Percentiles rank a stretch among this genome's conserved stretches.
These are phyloP conservation scores for Amorphotheca resinae DNA, from an alignment of 495 filamentous ascomycete species.

Conservation along the genomic window DNA sequence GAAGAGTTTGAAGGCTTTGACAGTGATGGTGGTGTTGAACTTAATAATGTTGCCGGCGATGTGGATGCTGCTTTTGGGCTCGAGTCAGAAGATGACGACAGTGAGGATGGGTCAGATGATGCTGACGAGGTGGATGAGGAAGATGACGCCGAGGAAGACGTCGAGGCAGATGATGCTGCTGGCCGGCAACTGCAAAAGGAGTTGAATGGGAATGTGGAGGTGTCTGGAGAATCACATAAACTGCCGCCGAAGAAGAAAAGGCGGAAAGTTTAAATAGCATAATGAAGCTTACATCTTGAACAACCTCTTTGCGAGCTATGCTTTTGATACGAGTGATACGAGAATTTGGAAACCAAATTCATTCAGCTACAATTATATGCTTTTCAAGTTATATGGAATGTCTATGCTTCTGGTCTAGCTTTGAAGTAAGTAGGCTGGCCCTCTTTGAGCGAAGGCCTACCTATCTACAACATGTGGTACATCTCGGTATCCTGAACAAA, in stretches of 20 bases:
- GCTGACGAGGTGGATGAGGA: constrained; percentile 18
- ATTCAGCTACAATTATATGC: too few species aligned
- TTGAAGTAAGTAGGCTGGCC: too few species aligned
- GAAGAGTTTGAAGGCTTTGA: constrained; percentile 43
- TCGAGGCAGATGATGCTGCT: constrained; percentile 11
- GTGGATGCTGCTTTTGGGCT: constrained; percentile 34
- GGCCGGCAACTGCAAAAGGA: constrained; percentile 17
- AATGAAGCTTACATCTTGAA: too few species aligned
- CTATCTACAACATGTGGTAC: too few species aligned
- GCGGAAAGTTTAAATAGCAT: constrained; percentile 15
- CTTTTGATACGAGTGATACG: neutral
- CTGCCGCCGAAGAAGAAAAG: constrained; percentile 18
- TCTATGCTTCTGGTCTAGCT: too few species aligned
- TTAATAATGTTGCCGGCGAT: constrained; percentile 25
- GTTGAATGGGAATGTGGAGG: constrained; percentile 7
- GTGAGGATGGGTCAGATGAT: constrained; percentile 27
- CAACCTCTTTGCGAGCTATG: neutral
- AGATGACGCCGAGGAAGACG: constrained; percentile 15
- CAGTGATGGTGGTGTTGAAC: constrained; percentile 31
- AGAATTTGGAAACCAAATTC: too few species aligned
- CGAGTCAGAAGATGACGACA: constrained; percentile 36
- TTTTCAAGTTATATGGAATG: too few species aligned
- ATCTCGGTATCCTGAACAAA: too few species aligned
- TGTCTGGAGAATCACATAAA: neutral
- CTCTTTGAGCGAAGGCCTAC: too few species aligned